Conservation (phyloP, 177 flowering plant genomes). For the Vitis hybrid region DNA sequence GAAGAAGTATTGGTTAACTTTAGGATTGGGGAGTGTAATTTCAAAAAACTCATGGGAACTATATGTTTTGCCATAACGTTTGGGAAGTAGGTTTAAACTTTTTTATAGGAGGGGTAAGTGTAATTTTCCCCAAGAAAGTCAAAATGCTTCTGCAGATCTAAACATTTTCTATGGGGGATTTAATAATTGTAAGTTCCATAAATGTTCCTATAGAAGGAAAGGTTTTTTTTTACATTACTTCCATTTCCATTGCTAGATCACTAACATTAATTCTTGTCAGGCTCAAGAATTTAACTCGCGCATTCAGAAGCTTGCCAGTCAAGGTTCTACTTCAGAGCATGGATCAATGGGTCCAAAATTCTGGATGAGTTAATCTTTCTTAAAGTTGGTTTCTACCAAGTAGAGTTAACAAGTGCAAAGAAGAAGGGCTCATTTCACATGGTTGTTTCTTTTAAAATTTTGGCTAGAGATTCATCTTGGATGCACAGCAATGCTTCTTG, state of each 20-base stretch:
- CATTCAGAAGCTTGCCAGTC: constrained; percentile 69
- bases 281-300: constrained; percentile 85
- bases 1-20: too few relatives aligned
- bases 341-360: constrained; percentile 46
- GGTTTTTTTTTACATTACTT: background rate
- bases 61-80: too few relatives aligned
- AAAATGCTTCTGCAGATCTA: too few relatives aligned
- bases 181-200: too few relatives aligned
- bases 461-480: background rate
- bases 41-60: too few relatives aligned
- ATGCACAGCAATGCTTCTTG: background rate
- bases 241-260: background rate
- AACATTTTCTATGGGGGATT: too few relatives aligned
- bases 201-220: too few relatives aligned
- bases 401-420: background rate
- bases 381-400: background rate
- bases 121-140: too few relatives aligned
- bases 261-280: constrained; percentile 29
- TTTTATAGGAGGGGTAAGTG: too few relatives aligned
- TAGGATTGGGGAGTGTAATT: too few relatives aligned
- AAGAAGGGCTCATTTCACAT: background rate
- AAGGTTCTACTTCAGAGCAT: constrained; percentile 63
- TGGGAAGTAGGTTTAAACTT: too few relatives aligned
- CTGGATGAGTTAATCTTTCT: constrained; percentile 47
- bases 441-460: background rate